Evolutionary conservation across 768 basidiomycete species (phyloP).

Genomic region (Tylopilus subfusipes): DNA sequence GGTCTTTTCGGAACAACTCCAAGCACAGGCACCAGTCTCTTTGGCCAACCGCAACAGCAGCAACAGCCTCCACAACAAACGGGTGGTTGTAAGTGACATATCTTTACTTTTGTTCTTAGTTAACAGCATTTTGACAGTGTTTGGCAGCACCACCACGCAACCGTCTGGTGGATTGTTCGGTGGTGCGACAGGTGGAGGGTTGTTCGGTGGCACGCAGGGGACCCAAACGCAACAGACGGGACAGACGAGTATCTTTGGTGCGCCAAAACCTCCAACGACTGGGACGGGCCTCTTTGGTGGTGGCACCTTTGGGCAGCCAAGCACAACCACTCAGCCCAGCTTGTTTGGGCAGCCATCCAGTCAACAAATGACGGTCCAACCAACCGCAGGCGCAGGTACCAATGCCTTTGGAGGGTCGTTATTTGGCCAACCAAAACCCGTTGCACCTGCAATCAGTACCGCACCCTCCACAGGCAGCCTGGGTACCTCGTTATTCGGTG

Average conservation of each 20-base stretch:
- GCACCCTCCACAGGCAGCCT: conserved; percentile 39
- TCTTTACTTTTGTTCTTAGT: neutral
- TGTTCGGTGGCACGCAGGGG: conserved; percentile 35
- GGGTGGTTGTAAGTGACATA: conserved; percentile 32
- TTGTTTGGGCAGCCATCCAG: conserved; percentile 55
- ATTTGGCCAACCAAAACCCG: conserved; percentile 49
- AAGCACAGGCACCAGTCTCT: conserved; percentile 26
- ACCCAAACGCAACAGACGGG: conserved; percentile 37
- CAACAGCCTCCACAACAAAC: conserved; percentile 41
- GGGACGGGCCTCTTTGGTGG: conserved; percentile 49
- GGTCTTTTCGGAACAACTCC: conserved; percentile 30
- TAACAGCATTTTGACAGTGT: conserved; percentile 30
- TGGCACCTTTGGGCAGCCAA: conserved; percentile 43
- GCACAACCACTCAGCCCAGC: conserved; percentile 28
- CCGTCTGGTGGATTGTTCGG: conserved; percentile 37
- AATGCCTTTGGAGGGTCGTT: conserved; percentile 41
- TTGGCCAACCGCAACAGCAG: conserved; percentile 33
- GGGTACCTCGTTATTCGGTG: conserved; percentile 41
- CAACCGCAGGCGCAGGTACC: conserved; percentile 29
- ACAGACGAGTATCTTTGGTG: conserved; percentile 30
- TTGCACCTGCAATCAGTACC: conserved; percentile 45
- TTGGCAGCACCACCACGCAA: conserved; percentile 32
- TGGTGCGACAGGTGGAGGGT: conserved; percentile 31
- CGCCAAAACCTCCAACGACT: conserved; percentile 31
- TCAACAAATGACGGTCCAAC: conserved; percentile 39